These are phyloP conservation scores for Bruguiera sexangula DNA, from an alignment of 345 rosid species.

Conservation along the genomic window DNA sequence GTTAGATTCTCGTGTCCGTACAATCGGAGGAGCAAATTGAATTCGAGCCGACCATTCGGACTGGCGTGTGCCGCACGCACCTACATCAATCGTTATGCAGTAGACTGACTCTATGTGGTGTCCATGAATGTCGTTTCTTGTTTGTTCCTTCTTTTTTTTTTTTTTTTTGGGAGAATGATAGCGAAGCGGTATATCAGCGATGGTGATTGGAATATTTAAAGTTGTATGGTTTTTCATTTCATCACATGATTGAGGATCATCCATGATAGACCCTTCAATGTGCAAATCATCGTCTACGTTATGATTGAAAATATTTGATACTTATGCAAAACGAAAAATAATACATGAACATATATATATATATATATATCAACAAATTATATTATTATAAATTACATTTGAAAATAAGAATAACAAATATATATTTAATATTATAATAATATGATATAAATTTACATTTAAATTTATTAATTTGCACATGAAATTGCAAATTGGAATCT, in stretches of 20 bases:
- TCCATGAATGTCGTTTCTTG: not conserved
- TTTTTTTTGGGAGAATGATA: not conserved
- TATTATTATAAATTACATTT: too few relatives aligned
- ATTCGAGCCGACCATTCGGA: conserved; percentile 5
- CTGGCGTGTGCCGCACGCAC: conserved; percentile 20
- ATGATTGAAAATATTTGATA: conserved; percentile 9
- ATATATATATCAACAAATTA: too few relatives aligned
- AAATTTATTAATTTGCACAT: too few relatives aligned
- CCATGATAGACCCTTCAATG: not conserved
- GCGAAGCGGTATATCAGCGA: not conserved
- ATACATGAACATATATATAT: too few relatives aligned
- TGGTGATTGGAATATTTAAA: conserved; percentile 10
- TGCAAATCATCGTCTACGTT: conserved; percentile 2
- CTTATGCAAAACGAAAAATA: too few relatives aligned
- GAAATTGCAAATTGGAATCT: conserved; percentile 19
- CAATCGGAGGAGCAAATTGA: conserved; percentile 9
- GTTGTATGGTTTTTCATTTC: not conserved
- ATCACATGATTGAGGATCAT: not conserved
- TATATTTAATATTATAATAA: too few relatives aligned
- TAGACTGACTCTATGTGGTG: not conserved
- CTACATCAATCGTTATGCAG: conserved; percentile 16
- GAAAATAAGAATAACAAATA: too few relatives aligned
- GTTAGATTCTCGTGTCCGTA: conserved; percentile 22
- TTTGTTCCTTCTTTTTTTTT: not conserved
- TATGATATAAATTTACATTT: too few relatives aligned